phyloP scores from a whole-genome alignment of 2,329 filamentous ascomycete genomes.

The Hymenoscyphus albidus region DNA sequence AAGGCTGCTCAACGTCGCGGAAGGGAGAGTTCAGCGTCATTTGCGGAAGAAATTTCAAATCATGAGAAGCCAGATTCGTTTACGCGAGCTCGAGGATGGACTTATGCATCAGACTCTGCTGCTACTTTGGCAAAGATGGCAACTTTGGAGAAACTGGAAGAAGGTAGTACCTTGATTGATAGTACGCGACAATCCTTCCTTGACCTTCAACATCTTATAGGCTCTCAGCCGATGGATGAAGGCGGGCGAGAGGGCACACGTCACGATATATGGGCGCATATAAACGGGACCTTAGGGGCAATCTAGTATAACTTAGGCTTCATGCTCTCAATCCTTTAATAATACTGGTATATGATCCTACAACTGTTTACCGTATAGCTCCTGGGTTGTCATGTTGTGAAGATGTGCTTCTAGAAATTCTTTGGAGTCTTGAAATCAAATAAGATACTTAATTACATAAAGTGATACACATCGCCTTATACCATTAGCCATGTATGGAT shows the following conservation, averaged over 20 bases:
- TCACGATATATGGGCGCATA: slow-evolving; percentile 31
- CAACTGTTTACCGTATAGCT: not conserved
- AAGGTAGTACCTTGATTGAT: slow-evolving; percentile 53
- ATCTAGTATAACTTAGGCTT: slow-evolving; percentile 15
- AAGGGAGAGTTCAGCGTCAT: slow-evolving; percentile 38
- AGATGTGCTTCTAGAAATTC: not conserved
- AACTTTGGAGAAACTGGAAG: slow-evolving; percentile 57
- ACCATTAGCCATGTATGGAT: not conserved
- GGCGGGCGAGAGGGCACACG: not conserved
- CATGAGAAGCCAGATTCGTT: slow-evolving; percentile 41
- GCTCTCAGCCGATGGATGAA: slow-evolving; percentile 20
- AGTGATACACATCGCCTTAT: too few species aligned
- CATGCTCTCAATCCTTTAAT: not conserved
- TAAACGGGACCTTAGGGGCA: slow-evolving; percentile 34
- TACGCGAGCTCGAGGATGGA: slow-evolving; percentile 52
- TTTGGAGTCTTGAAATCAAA: not conserved
- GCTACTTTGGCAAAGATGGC: slow-evolving; percentile 55
- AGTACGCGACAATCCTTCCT: slow-evolving; percentile 47
- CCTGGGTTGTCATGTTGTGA: not conserved
- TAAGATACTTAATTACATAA: not conserved
- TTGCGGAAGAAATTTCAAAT: slow-evolving; percentile 43
- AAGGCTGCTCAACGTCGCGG: slow-evolving; percentile 23
- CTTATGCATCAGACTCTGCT: slow-evolving; percentile 56
- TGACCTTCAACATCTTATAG: slow-evolving; percentile 49
- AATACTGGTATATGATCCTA: not conserved